These are phyloP conservation scores for Microsporum canis DNA, from an alignment of 2,329 filamentous ascomycete species.

Conservation along the genomic window DNA sequence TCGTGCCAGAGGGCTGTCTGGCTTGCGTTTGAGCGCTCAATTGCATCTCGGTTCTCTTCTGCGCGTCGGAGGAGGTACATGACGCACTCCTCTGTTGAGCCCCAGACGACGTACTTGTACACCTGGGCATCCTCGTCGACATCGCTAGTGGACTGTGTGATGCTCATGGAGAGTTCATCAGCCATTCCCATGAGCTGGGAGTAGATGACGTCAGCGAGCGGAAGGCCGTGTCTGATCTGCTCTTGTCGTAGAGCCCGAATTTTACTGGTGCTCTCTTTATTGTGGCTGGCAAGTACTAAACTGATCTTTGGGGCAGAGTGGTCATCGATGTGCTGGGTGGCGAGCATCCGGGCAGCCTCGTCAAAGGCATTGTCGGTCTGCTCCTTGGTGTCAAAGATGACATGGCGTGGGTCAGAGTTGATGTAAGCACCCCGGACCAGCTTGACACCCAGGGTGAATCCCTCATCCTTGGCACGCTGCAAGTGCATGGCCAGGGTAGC, in stretches of 20 bases:
- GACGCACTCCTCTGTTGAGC: constrained; percentile 48
- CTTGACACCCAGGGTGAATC: constrained; percentile 43
- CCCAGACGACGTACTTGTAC: constrained; percentile 51
- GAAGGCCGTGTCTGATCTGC: constrained; percentile 38
- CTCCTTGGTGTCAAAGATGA: constrained; percentile 38
- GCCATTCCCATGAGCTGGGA: constrained; percentile 93
- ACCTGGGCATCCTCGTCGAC: constrained; percentile 35
- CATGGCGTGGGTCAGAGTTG: constrained; percentile 35
- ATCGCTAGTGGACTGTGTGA: constrained; percentile 34
- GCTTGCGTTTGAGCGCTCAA: constrained; percentile 33
- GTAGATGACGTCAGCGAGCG: constrained; percentile 44
- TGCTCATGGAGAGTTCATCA: constrained; percentile 64
- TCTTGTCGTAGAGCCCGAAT: constrained; percentile 37
- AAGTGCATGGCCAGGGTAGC: constrained; percentile 38
- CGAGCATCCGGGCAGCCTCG: constrained; percentile 43
- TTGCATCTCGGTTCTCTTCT: constrained; percentile 60
- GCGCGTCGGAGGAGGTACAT: constrained; percentile 53
- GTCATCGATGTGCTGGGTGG: constrained; percentile 39
- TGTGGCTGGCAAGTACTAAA: constrained; percentile 51
- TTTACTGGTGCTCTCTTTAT: constrained; percentile 42
- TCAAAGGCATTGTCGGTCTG: constrained; percentile 45
- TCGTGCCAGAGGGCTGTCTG: constrained; percentile 15
- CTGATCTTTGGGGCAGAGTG: constrained; percentile 34
- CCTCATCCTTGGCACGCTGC: constrained; percentile 34
- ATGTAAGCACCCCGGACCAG: constrained; percentile 46